Base-by-base conservation (phyloP, 352 stramenopile genomes). In the Saprolegnia diclina region DNA sequence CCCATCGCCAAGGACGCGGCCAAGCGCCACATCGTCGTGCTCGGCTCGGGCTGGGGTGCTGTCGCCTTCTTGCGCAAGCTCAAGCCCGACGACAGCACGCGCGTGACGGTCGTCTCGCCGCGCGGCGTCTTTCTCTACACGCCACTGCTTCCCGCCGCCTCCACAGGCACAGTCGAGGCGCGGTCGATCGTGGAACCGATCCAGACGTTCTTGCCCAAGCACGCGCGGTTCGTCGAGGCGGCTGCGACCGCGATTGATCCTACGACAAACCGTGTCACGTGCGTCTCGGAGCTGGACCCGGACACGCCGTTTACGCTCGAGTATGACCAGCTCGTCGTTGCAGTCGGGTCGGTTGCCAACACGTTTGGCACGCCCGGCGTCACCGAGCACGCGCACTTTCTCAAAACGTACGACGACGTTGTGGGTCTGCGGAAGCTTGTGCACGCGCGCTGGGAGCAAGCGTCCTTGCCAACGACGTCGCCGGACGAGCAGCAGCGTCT, bases 251-350 rank as follows among this genome's bases (percentile, higher is more conserved):
- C 11, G 5, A 70, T 70, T 46, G 64, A 70, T 22, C 64, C 48
- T 6, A 22, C 7, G 13, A 62, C 37, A 10, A 37, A 65, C 22
- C 50, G 21, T n/a, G 55, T 70, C 21, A 70, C 48, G 21, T 70
- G 64, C 22, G 64, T 64, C 19, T 66, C 59, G 11, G 59, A 44
- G 22, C 45, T 66, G 18, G 32, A 14, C 6, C 59, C 64, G 29
- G 19, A 7, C 1, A 10, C 18, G 29, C 38, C 55, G 52, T 64
- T 70, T 16, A 29, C 48, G 24, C 48, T 70, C 54, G 18, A 32
- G 54, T 70, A 65, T 26, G 64, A 70, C 44, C 26, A 62, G 29
- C 64, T 70, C 24, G 64, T 70, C 48, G 64, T 70, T 29, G 64
- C 64, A 66, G 64, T 70, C 7, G 64, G 64, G 9, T 62, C 64